phyloP scores from a whole-genome alignment of 176 grass and related monocot species.

The Elaeis guineensis region DNA sequence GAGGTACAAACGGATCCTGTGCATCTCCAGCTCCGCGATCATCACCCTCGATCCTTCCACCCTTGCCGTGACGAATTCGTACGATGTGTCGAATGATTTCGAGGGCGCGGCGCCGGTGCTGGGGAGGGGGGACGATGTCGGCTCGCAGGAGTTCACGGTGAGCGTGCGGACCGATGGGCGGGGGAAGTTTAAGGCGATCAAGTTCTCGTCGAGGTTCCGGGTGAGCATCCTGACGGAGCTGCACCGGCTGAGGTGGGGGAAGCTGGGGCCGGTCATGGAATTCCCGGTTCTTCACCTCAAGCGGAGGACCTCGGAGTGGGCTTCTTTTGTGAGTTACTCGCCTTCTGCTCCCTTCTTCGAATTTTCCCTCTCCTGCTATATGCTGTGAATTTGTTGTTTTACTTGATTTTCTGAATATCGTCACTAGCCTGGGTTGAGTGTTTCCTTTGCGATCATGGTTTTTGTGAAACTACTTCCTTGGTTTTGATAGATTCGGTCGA shows the following conservation, averaged over 20 bases:
- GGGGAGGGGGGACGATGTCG: constrained; percentile 35
- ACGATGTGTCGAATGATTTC: constrained; percentile 52
- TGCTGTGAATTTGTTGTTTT: too few relatives aligned
- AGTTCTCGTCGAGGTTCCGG: constrained; percentile 77
- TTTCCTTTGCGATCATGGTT: too few relatives aligned
- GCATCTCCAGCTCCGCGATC: constrained; percentile 57
- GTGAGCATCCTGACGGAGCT: constrained; percentile 79
- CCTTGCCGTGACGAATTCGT: constrained; percentile 79
- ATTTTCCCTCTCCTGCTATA: background rate
- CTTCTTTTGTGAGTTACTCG: constrained; percentile 52
- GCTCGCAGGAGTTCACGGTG: constrained; percentile 60
- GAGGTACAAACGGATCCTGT: constrained; percentile 87
- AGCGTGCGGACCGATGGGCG: constrained; percentile 65
- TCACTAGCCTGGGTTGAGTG: too few relatives aligned
- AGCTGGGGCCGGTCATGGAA: constrained; percentile 41
- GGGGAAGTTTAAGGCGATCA: constrained; percentile 70
- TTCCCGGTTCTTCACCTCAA: constrained; percentile 89
- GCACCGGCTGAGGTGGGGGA: constrained; percentile 56
- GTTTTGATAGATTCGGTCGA: too few relatives aligned
- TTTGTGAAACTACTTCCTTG: too few relatives aligned
- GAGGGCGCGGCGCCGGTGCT: constrained; percentile 53
- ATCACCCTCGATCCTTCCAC: constrained; percentile 79
- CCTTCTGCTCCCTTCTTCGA: background rate
- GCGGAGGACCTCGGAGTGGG: constrained; percentile 75
- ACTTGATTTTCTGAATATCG: too few relatives aligned